Conservation (phyloP, 176 grass and related monocot genomes). For the Calamus simplicifolius region DNA sequence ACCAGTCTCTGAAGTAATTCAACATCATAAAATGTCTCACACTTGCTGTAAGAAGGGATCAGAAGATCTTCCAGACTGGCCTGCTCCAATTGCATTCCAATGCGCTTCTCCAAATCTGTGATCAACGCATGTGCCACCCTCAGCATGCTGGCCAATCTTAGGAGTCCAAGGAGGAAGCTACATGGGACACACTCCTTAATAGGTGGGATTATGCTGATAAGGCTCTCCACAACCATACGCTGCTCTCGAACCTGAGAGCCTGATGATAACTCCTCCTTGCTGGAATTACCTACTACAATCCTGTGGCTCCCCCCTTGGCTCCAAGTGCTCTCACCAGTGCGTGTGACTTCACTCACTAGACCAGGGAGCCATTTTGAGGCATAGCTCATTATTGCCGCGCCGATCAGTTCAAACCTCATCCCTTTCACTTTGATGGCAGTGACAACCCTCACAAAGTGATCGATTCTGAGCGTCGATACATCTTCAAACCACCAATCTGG, state of each 20-base stretch:
- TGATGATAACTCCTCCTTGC: conserved; percentile 50
- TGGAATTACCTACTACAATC: conserved; percentile 43
- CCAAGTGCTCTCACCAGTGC: conserved; percentile 49
- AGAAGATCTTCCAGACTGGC: conserved; percentile 51
- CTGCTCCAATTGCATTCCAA: conserved; percentile 96
- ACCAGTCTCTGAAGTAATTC: conserved; percentile 81
- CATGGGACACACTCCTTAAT: conserved; percentile 80
- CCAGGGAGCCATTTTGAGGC: conserved; percentile 85
- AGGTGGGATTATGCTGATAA: conserved; percentile 89
- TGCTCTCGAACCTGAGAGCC: conserved; percentile 51
- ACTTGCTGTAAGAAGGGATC: conserved; percentile 59
- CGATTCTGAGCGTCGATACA: conserved; percentile 72
- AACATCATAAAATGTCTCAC: conserved; percentile 79
- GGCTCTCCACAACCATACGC: conserved; percentile 90
- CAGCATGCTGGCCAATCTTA: conserved; percentile 76
- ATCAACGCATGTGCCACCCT: conserved; percentile 71
- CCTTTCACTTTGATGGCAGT: conserved; percentile 98
- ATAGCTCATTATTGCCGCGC: conserved; percentile 79
- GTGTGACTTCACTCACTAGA: conserved; percentile 31
- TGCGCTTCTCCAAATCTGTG: conserved; percentile 91
- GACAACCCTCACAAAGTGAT: conserved; percentile 90
- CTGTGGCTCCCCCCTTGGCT: no score
- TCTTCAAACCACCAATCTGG: conserved; percentile 99
- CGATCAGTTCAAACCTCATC: conserved; percentile 85
- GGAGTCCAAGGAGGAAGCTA: conserved; percentile 76